Evolutionary conservation across 2,329 filamentous ascomycete species (phyloP).

Genomic region (Alternaria hordeiaustralica): DNA sequence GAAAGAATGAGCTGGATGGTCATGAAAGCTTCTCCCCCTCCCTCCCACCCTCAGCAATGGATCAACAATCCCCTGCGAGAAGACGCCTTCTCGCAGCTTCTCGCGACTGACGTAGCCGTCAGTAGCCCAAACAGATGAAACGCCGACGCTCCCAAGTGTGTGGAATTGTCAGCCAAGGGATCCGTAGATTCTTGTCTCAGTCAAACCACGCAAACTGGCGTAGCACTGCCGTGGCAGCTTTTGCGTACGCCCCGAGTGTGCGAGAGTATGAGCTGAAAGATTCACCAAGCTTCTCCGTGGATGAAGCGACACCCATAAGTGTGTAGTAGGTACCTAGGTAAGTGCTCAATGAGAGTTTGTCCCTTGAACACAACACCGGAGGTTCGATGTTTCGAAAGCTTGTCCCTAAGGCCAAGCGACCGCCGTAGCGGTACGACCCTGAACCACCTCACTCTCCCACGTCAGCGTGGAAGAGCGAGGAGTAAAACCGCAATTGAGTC

Average conservation of each 20-base stretch:
- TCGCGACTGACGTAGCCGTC: background rate
- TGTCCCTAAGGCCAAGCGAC: background rate
- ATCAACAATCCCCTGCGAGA: background rate
- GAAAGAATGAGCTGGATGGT: too few relatives aligned
- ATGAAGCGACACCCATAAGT: background rate
- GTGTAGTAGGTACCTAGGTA: too few relatives aligned
- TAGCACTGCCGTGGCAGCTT: background rate
- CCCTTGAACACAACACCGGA: too few relatives aligned
- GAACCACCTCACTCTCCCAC: background rate
- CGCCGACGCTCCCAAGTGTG: background rate
- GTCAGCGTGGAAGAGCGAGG: background rate
- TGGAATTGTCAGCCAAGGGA: background rate
- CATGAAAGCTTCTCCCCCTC: too few relatives aligned
- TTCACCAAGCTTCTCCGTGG: background rate
- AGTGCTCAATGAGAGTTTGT: too few relatives aligned
- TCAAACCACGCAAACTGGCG: background rate
- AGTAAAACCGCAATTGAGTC: background rate
- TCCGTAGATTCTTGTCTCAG: background rate
- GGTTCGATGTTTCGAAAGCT: too few relatives aligned
- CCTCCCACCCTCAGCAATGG: background rate
- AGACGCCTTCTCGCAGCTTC: background rate
- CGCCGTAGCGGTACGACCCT: background rate
- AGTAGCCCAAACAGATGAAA: background rate
- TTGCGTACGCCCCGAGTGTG: background rate
- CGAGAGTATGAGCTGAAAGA: background rate